These are phyloP conservation scores for Achaetomium macrosporum DNA, from an alignment of 2,329 filamentous ascomycete species.

Conservation along the genomic window DNA sequence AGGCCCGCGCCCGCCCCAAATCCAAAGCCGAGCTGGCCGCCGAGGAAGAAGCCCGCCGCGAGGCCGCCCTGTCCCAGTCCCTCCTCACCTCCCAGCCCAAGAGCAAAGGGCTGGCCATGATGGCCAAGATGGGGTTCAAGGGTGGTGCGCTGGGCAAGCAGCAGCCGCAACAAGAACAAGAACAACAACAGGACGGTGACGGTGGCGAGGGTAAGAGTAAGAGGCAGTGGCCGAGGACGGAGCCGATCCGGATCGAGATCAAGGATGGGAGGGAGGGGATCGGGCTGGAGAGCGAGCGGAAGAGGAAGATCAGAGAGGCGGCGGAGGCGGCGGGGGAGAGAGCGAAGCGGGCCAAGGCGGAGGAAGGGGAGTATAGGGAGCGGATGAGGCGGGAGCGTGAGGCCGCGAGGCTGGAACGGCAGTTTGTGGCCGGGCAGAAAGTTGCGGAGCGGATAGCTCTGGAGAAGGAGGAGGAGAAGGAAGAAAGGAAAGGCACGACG, in stretches of 20 bases:
- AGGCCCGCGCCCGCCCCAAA: slow-evolving; percentile 61
- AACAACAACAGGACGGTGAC: slow-evolving; percentile 39
- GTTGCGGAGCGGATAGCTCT: slow-evolving; percentile 72
- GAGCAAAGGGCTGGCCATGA: slow-evolving; percentile 91
- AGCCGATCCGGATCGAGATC: slow-evolving; percentile 70
- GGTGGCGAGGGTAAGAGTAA: slow-evolving; percentile 13
- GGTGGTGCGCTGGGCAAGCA: slow-evolving; percentile 62
- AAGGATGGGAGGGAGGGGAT: slow-evolving; percentile 80
- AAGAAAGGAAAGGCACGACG: slow-evolving; percentile 15
- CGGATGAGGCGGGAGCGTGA: slow-evolving; percentile 66
- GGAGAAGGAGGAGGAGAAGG: slow-evolving; percentile 32
- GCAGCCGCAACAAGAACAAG: neutral
- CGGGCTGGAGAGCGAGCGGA: slow-evolving; percentile 76
- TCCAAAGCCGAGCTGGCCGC: slow-evolving; percentile 80
- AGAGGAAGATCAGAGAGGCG: slow-evolving; percentile 65
- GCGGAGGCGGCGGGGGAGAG: slow-evolving; percentile 38
- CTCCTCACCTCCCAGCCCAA: slow-evolving; percentile 52
- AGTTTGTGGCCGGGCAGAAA: slow-evolving; percentile 72
- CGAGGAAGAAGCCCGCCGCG: slow-evolving; percentile 64
- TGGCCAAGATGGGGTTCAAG: slow-evolving; percentile 91
- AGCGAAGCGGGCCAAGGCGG: slow-evolving; percentile 35
- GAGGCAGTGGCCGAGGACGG: slow-evolving; percentile 32
- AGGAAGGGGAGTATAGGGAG: slow-evolving; percentile 68
- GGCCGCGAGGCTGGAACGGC: slow-evolving; percentile 59
- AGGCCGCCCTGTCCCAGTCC: slow-evolving; percentile 69